These are phyloP conservation scores for Chaetomium olivaceum DNA, from an alignment of 2,329 filamentous ascomycete species.

Conservation along the genomic window DNA sequence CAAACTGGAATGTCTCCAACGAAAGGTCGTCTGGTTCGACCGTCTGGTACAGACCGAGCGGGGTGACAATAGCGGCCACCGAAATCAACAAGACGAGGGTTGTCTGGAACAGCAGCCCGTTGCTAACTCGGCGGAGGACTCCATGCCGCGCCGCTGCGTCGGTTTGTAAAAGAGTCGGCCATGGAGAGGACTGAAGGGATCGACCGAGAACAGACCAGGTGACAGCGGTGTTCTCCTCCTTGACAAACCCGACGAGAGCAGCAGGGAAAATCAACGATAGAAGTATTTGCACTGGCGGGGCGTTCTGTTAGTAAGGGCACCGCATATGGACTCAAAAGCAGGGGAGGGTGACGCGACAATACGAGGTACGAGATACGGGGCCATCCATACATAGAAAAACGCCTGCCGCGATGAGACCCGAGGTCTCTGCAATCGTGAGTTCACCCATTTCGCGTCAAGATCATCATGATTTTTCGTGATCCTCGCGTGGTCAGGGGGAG, in stretches of 20 bases:
- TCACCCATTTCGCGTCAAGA: slow-evolving; percentile 13
- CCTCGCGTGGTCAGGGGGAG: background rate
- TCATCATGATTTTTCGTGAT: background rate
- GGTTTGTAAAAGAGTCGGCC: slow-evolving; percentile 20
- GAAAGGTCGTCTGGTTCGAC: slow-evolving; percentile 11
- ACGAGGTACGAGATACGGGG: background rate
- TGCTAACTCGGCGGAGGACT: slow-evolving; percentile 12
- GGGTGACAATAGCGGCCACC: slow-evolving; percentile 15
- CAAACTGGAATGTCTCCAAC: slow-evolving; percentile 7
- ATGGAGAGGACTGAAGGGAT: slow-evolving; percentile 12
- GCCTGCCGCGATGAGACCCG: slow-evolving; percentile 17
- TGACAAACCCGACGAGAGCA: slow-evolving; percentile 9
- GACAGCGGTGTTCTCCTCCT: slow-evolving; percentile 11
- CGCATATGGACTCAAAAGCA: no score
- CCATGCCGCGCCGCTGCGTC: slow-evolving; percentile 13
- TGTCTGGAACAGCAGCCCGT: slow-evolving; percentile 16
- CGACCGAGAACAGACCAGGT: slow-evolving; percentile 22
- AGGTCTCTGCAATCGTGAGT: slow-evolving; percentile 11
- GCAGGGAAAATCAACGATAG: slow-evolving; percentile 12
- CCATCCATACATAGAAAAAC: slow-evolving; percentile 10
- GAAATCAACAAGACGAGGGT: slow-evolving; percentile 7
- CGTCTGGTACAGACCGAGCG: slow-evolving; percentile 16
- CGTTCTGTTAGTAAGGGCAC: background rate
- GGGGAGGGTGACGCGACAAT: background rate
- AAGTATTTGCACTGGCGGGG: slow-evolving; percentile 3